These are phyloP conservation scores for Begonia peltatifolia DNA, from an alignment of 306 rosid genomes.

Conservation along the genomic window DNA sequence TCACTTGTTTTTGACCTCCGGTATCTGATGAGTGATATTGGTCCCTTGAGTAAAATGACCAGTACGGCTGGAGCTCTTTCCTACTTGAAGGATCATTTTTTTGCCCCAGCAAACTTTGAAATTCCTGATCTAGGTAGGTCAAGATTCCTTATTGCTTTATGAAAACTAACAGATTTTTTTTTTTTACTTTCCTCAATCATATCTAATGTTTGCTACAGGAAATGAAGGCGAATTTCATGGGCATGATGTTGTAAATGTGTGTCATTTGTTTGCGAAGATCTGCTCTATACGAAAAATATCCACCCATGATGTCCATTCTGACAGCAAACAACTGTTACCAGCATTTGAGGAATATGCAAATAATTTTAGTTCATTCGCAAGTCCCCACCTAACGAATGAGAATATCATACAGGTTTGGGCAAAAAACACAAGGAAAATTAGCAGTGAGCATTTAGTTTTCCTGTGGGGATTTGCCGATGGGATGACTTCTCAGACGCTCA, in stretches of 20 bases:
- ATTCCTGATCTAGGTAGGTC: conserved; percentile 43
- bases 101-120: conserved; percentile 54
- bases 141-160: neutral
- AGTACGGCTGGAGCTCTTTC: conserved; percentile 49
- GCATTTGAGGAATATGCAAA: conserved; percentile 31
- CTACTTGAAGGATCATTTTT: conserved; percentile 46
- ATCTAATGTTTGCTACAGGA: conserved; percentile 22
- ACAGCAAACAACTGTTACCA: conserved; percentile 14
- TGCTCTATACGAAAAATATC: conserved; percentile 53
- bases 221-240: conserved; percentile 45
- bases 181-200: neutral
- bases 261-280: conserved; percentile 52
- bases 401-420: conserved; percentile 36
- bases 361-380: conserved; percentile 21
- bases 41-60: conserved; percentile 35
- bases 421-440: conserved; percentile 32
- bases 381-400: conserved; percentile 12
- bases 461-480: conserved; percentile 66
- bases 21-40: conserved; percentile 53
- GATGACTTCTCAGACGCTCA: conserved; percentile 45
- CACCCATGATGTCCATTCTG: conserved; percentile 14
- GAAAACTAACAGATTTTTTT: neutral
- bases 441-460: conserved; percentile 42
- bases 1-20: conserved; percentile 46
- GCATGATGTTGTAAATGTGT: conserved; percentile 39